phyloP scores from a whole-genome alignment of 1,284 basidiomycete genomes.

The Mycena citricolor region DNA sequence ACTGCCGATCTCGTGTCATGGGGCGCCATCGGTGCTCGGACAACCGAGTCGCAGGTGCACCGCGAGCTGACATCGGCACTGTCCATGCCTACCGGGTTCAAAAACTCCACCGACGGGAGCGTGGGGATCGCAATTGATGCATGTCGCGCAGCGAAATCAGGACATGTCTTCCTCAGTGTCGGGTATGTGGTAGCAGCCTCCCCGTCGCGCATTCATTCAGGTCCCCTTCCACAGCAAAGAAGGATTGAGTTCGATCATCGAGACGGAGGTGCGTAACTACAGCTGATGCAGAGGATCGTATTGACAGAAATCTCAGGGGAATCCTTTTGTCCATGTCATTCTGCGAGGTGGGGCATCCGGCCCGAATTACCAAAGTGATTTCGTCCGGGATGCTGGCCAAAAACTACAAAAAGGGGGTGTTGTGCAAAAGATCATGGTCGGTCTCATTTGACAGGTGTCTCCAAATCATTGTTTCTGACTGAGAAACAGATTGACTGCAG shows the following conservation, averaged over 20 bases:
- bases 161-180: conserved; percentile 91
- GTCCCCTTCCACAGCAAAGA: too few relatives aligned
- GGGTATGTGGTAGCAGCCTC: too few relatives aligned
- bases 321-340: conserved; percentile 90
- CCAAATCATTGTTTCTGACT: conserved; percentile 2
- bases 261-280: conserved; percentile 65
- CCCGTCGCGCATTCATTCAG: too few relatives aligned
- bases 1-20: conserved; percentile 95
- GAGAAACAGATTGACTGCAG: conserved; percentile 84
- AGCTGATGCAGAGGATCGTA: too few relatives aligned
- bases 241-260: conserved; percentile 87
- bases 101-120: conserved; percentile 75
- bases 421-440: conserved; percentile 80
- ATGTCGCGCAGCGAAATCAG: conserved; percentile 81
- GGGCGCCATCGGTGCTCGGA: conserved; percentile 96
- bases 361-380: conserved; percentile 81
- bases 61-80: conserved; percentile 83
- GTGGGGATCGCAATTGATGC: conserved; percentile 89
- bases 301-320: conserved; percentile 69
- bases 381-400: conserved; percentile 74
- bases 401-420: conserved; percentile 83
- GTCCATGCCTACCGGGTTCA: conserved; percentile 88
- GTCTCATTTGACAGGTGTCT: conserved; percentile 2
- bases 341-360: conserved; percentile 84
- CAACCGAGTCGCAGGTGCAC: conserved; percentile 97